Base-by-base conservation (phyloP, 164 flowering plant species). In the Tetracentron sinense region DNA sequence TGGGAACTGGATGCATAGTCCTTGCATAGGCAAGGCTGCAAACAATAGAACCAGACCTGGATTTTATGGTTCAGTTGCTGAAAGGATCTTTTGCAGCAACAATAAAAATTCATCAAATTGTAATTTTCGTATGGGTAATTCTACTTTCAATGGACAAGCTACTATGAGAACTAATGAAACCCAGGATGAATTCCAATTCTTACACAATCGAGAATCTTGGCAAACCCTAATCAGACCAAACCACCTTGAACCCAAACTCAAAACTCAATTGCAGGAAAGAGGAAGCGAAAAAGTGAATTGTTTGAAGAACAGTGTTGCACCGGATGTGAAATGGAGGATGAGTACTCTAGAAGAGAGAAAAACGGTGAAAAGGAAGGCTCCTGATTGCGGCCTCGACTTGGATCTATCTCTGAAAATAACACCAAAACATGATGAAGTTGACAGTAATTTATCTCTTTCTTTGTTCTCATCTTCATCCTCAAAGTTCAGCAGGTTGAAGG, bases 351-450 rank as follows among this genome's bases (percentile, higher is more conserved):
- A 52, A 33, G 73, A 72, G 35, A 14, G 51, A 53, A 72, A 60
- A 31, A 26, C 25, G 12, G 30, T 54, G 52, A 80, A 79, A 68
- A 77, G 81, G 29, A 81, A 77, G 65, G 76, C 75, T 11, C 11
- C 58, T 6, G 72, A 72, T 42, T 57, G 56, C 54, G 77, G 75
- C 21, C 75, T 82, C 3, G 88, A 87, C 48, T 63, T 89, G 72
- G 77, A 77, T 68, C 75, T 90, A 0, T 84, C 92, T 19, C 70
- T 87, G 7, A 74, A 62, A 56, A 17, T 82, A 35, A 54, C 65
- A 21, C 21, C 75, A n/a, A 54, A 51, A 31, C 51, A 57, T n/a
- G 59, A 50, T 2, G 70, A 44, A 54, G 73, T 61, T 11, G 79
- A 76, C 15, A 69, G 72, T 31, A 68, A 61, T 54, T 73, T 87